phyloP scores from a whole-genome alignment of 805 yeast genomes.

The Vanderwaltozyma tropicalis region DNA sequence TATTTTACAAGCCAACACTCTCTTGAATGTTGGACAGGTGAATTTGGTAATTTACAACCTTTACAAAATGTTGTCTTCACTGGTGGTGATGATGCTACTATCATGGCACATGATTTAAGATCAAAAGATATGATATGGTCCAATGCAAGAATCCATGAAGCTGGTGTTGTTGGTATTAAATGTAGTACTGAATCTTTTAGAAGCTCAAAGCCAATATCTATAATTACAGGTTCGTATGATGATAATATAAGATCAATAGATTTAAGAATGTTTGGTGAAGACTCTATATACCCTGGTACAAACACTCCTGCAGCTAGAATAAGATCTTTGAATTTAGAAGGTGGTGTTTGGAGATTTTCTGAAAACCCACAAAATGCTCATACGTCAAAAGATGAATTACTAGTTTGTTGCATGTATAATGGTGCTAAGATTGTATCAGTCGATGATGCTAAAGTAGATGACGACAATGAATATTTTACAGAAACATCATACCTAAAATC shows the following conservation, averaged over 20 bases:
- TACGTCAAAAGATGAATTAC: constrained; percentile 29
- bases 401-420: constrained; percentile 90
- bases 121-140: constrained; percentile 25
- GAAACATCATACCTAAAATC: constrained; percentile 34
- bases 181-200: constrained; percentile 26
- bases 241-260: constrained; percentile 65
- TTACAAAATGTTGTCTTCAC: constrained; percentile 53
- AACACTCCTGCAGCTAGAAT: constrained; percentile 37
- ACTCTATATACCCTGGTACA: constrained; percentile 37
- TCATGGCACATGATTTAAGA: constrained; percentile 65
- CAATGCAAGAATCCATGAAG: constrained; percentile 58
- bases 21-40: constrained; percentile 84
- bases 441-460: constrained; percentile 17
- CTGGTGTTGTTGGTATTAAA: constrained; percentile 83
- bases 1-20: constrained; percentile 39
- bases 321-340: constrained; percentile 50
- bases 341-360: constrained; percentile 90
- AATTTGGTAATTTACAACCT: constrained; percentile 48
- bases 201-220: constrained; percentile 17
- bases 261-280: constrained; percentile 41
- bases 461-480: constrained; percentile 24
- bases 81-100: constrained; percentile 82
- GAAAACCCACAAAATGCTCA: constrained; percentile 40
- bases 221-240: constrained; percentile 83
- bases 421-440: constrained; percentile 66